These are phyloP conservation scores for Mollisia scopiformis DNA, from an alignment of 2,329 filamentous ascomycete species.

Conservation along the genomic window DNA sequence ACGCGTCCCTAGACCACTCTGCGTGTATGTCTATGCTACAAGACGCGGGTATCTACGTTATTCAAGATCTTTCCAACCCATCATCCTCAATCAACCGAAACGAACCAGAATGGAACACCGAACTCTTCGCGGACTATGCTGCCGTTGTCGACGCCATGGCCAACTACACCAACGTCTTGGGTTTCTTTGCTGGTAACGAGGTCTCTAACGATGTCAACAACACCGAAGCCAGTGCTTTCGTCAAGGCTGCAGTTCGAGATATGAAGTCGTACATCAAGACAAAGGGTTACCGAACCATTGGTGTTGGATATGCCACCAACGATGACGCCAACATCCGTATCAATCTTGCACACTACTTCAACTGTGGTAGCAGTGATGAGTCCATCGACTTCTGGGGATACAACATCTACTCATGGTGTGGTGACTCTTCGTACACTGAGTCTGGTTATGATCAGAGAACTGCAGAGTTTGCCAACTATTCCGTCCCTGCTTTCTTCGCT, in stretches of 20 bases:
- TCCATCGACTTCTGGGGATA: slow-evolving; percentile 98
- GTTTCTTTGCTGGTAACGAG: slow-evolving; percentile 99
- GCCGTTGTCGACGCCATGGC: slow-evolving; percentile 79
- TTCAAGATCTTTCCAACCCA: slow-evolving; percentile 88
- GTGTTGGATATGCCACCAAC: slow-evolving; percentile 95
- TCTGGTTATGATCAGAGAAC: slow-evolving; percentile 86
- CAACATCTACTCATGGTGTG: slow-evolving; percentile 99
- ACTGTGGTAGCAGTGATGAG: slow-evolving; percentile 71
- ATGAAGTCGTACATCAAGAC: slow-evolving; percentile 90
- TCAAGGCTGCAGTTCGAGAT: slow-evolving; percentile 97
- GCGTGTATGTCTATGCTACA: slow-evolving; percentile 84
- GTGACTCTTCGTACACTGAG: slow-evolving; percentile 72
- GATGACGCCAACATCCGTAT: slow-evolving; percentile 84
- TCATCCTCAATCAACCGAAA: slow-evolving; percentile 82
- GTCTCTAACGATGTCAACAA: slow-evolving; percentile 89
- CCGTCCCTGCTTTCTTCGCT: slow-evolving; percentile 95
- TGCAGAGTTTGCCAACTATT: slow-evolving; percentile 85
- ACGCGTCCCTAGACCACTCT: slow-evolving; percentile 77
- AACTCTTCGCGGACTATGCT: slow-evolving; percentile 80
- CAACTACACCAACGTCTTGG: slow-evolving; percentile 87
- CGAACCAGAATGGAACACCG: slow-evolving; percentile 75
- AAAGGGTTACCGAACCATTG: slow-evolving; percentile 76
- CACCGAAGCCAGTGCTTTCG: slow-evolving; percentile 87
- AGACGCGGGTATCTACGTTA: slow-evolving; percentile 89
- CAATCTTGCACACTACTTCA: slow-evolving; percentile 89